phyloP scores from a whole-genome alignment of 2,329 filamentous ascomycete species.

The Aphanoascus verrucosus region DNA sequence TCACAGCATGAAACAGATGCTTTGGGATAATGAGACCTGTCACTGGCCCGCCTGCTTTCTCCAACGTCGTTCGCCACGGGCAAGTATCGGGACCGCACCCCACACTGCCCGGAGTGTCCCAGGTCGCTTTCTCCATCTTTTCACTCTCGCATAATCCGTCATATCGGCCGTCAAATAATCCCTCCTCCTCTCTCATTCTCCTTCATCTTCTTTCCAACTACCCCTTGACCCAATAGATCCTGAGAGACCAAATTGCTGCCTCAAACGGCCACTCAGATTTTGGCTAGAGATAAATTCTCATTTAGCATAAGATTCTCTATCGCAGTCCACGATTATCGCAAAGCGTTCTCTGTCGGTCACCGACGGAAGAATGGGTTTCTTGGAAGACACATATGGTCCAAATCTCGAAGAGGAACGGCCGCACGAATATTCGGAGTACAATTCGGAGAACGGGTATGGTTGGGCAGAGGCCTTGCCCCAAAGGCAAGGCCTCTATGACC shows the following conservation, averaged over 20 bases:
- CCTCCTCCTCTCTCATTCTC: slow-evolving; percentile 10
- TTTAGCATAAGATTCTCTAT: no score
- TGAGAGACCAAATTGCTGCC: slow-evolving; percentile 10
- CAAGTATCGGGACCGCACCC: slow-evolving; percentile 6
- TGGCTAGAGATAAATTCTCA: background rate
- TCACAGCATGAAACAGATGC: background rate
- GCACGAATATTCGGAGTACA: slow-evolving; percentile 43
- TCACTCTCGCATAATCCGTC: background rate
- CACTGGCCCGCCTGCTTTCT: background rate
- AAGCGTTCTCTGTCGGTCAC: slow-evolving; percentile 31
- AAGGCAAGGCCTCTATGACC: slow-evolving; percentile 98
- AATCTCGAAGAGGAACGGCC: slow-evolving; percentile 37
- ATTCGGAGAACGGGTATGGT: slow-evolving; percentile 58
- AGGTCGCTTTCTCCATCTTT: background rate
- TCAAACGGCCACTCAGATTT: background rate
- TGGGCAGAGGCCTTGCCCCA: slow-evolving; percentile 93
- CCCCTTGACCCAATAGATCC: slow-evolving; percentile 8
- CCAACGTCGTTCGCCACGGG: slow-evolving; percentile 7
- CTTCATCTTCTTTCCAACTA: slow-evolving; percentile 8
- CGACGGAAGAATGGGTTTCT: slow-evolving; percentile 43
- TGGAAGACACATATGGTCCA: slow-evolving; percentile 40
- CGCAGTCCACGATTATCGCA: no score
- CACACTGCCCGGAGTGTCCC: background rate
- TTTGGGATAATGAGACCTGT: slow-evolving; percentile 1
- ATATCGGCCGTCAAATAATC: background rate